phyloP scores from a whole-genome alignment of 2,329 filamentous ascomycete genomes.

The Penicillium frequentans region DNA sequence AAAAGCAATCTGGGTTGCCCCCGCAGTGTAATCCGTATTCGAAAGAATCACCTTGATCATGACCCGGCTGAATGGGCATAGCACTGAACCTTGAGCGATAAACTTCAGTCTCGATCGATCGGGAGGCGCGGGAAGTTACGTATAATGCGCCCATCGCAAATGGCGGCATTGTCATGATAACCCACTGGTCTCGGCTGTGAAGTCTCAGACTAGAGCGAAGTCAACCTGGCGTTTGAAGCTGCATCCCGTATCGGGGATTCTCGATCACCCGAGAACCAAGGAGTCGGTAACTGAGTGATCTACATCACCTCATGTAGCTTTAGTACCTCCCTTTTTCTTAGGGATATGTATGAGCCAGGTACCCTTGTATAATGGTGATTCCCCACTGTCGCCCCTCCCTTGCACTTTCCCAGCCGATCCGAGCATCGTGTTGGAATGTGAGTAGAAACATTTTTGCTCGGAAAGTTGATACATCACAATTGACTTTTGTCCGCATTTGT shows the following conservation, averaged over 20 bases:
- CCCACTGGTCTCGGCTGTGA: background rate
- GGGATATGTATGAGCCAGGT: background rate
- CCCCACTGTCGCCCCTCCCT: background rate
- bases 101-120: slow-evolving; percentile 22
- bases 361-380: background rate
- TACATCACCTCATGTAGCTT: background rate
- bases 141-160: slow-evolving; percentile 11
- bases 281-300: slow-evolving; percentile 9
- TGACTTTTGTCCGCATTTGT: background rate
- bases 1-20: background rate
- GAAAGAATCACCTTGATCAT: background rate
- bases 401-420: background rate
- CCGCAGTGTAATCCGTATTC: background rate
- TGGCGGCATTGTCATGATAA: background rate
- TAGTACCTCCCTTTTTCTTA: background rate
- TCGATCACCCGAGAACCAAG: slow-evolving; percentile 8
- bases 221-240: background rate
- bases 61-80: background rate
- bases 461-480: slow-evolving; percentile 3
- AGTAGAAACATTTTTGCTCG: background rate
- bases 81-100: slow-evolving; percentile 5
- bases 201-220: background rate
- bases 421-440: background rate
- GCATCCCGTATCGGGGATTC: slow-evolving; percentile 3
- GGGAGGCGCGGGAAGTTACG: slow-evolving; percentile 18